These are phyloP conservation scores for Pyrenophora seminiperda DNA, from an alignment of 2,329 filamentous ascomycete genomes.

Conservation along the genomic window DNA sequence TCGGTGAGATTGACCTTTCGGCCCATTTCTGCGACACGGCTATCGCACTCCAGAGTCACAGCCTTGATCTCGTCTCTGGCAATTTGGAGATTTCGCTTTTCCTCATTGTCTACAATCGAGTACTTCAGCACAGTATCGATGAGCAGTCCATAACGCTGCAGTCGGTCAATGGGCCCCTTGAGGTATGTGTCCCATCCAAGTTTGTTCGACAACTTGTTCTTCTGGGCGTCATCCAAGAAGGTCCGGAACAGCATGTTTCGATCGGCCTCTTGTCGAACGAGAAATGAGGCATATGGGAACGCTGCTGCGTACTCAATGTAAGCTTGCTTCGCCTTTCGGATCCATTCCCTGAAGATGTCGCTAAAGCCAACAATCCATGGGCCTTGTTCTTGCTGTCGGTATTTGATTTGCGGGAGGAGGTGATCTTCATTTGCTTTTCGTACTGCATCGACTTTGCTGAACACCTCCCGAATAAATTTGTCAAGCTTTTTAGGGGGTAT, in stretches of 20 bases:
- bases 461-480: constrained; percentile 82
- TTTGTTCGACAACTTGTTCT: constrained; percentile 78
- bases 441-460: constrained; percentile 87
- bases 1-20: constrained; percentile 90
- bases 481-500: constrained; percentile 77
- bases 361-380: constrained; percentile 94
- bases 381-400: constrained; percentile 93
- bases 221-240: constrained; percentile 80
- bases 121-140: constrained; percentile 83
- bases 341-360: constrained; percentile 98
- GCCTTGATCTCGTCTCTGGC: constrained; percentile 91
- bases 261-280: constrained; percentile 82
- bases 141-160: constrained; percentile 88
- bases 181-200: constrained; percentile 94
- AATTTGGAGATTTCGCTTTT: constrained; percentile 80
- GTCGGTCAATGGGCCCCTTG: constrained; percentile 87
- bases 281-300: constrained; percentile 81
- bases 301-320: constrained; percentile 92
- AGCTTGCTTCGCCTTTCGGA: constrained; percentile 83
- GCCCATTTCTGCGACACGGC: constrained; percentile 87
- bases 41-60: constrained; percentile 89
- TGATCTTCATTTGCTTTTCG: constrained; percentile 92
- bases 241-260: constrained; percentile 83
- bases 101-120: constrained; percentile 81
- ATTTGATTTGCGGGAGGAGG: constrained; percentile 90